Evolutionary conservation across 805 yeast species (phyloP), one percentile per base, ranked within the genome.

Genomic region (Wickerhamiella spandovensis): DNA sequence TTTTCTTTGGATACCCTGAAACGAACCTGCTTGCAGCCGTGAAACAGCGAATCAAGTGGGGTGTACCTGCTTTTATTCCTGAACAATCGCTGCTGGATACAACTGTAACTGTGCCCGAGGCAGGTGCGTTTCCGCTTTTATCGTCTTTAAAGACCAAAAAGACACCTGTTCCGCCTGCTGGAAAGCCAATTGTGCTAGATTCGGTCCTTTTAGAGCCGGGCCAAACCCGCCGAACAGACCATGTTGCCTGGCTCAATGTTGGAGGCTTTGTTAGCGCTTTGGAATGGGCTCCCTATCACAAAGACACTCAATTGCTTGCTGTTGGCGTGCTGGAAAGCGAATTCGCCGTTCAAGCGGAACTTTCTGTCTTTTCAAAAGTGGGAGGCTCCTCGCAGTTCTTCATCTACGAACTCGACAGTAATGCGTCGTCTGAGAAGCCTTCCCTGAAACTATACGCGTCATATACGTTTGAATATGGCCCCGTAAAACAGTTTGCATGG

Each of bases 231-330:
- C 13, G 15, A 6, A 49, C 58, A 5, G 64, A 75, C 25, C 63
- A 59, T 17, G 75, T 76, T 0, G 58, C 68, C 9, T 64, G 75
- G 1, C 46, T 74, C 17, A 76, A 77, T 55, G 65, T 71, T 0
- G 83, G 84, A 0, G 76, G 77, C 0, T 62, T 72, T 8, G 66
- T 79, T 0, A 73, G 82, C 0, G 73, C 77, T 20, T 58, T 74
- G 51, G 72, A 74, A 9, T 81, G 86, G 86, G 62, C 61, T 7
- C 60, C 65, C 3, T 54, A 50, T 48, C 63, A 35, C 23, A 54
- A 53, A n/a, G 53, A 53, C 1, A 47, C 50, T 7, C 77, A 72
- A 50, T 72, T 69, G 52, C 57, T 81, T 43, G 84, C 82, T 0
- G 73, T 78, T 0, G 64, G 79, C 0, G 60, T 77, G 0, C 67